Evolutionary conservation across 2,329 filamentous ascomycete genomes (phyloP).

Genomic region (Pseudohalonectria lignicola): DNA sequence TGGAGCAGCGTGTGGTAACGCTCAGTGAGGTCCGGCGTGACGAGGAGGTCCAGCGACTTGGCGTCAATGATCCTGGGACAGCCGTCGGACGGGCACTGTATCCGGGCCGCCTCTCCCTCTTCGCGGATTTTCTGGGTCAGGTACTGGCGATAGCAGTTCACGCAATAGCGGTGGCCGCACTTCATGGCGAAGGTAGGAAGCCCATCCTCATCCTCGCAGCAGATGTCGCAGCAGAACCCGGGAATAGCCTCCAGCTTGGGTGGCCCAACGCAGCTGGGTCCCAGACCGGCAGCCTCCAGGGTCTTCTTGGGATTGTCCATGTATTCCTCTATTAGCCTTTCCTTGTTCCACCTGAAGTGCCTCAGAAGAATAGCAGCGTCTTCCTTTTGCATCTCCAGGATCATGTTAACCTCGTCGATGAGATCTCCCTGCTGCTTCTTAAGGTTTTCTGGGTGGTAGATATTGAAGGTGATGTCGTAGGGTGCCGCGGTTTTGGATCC

Average conservation of each 20-base stretch:
- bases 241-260: slow-evolving; percentile 60
- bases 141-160: slow-evolving; percentile 87
- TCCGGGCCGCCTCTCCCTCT: slow-evolving; percentile 89
- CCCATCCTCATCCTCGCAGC: slow-evolving; percentile 74
- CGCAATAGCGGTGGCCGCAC: slow-evolving; percentile 88
- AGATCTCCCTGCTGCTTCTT: slow-evolving; percentile 76
- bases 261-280: slow-evolving; percentile 45
- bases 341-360: slow-evolving; percentile 91
- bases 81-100: slow-evolving; percentile 81
- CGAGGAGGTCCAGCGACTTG: slow-evolving; percentile 71
- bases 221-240: slow-evolving; percentile 89
- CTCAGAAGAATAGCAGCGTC: slow-evolving; percentile 84
- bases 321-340: slow-evolving; percentile 86
- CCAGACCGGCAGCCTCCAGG: slow-evolving; percentile 75
- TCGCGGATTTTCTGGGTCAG: slow-evolving; percentile 86
- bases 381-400: slow-evolving; percentile 80
- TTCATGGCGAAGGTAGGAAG: slow-evolving; percentile 86
- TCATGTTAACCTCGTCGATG: slow-evolving; percentile 81
- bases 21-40: slow-evolving; percentile 40
- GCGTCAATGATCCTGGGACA: slow-evolving; percentile 90
- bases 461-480: slow-evolving; percentile 77
- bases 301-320: slow-evolving; percentile 80
- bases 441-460: slow-evolving; percentile 72
- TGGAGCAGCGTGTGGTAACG: slow-evolving; percentile 81
- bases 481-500: slow-evolving; percentile 60